These are phyloP conservation scores for Sporothrix humicola DNA, from an alignment of 2,329 filamentous ascomycete genomes.

Conservation along the genomic window DNA sequence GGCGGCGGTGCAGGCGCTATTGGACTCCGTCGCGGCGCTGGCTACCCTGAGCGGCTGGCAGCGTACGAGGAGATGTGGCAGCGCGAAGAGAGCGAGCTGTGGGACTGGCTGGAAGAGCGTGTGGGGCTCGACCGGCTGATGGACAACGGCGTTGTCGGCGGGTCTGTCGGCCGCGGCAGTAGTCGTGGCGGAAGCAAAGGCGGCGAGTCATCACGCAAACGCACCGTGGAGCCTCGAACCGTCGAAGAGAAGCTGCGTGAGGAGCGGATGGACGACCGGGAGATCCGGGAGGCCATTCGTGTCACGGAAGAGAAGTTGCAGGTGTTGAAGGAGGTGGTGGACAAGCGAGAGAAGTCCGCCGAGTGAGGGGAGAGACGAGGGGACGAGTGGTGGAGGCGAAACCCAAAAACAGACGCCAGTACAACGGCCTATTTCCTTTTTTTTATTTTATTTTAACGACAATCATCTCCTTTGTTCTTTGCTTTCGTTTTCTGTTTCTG, in stretches of 20 bases:
- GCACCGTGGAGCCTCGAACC: constrained; percentile 60
- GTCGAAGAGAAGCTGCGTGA: constrained; percentile 64
- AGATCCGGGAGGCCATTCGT: constrained; percentile 79
- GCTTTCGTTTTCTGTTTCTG: not conserved
- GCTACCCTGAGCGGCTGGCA: constrained; percentile 69
- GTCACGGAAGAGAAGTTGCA: constrained; percentile 85
- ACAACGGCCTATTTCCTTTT: not conserved
- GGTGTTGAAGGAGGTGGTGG: constrained; percentile 75
- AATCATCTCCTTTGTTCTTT: constrained; percentile 14
- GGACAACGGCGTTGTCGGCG: constrained; percentile 44
- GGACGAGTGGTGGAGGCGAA: not conserved
- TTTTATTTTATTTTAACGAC: not conserved
- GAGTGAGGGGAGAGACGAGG: constrained; percentile 38
- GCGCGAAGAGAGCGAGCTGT: constrained; percentile 83
- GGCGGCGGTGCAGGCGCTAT: constrained; percentile 46
- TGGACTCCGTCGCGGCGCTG: constrained; percentile 43
- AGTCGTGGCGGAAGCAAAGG: constrained; percentile 33
- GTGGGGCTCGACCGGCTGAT: constrained; percentile 70
- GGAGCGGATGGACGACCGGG: constrained; percentile 70
- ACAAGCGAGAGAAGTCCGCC: constrained; percentile 49
- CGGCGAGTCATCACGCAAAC: constrained; percentile 45
- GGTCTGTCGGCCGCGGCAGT: constrained; percentile 20
- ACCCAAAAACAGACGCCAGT: not conserved
- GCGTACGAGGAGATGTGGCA: constrained; percentile 95
- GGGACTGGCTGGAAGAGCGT: constrained; percentile 91